Percentiles rank a stretch among this genome's conserved stretches.
Evolutionary conservation across 306 rosid genomes (phyloP).

Genomic region (Cucumis hystrix): DNA sequence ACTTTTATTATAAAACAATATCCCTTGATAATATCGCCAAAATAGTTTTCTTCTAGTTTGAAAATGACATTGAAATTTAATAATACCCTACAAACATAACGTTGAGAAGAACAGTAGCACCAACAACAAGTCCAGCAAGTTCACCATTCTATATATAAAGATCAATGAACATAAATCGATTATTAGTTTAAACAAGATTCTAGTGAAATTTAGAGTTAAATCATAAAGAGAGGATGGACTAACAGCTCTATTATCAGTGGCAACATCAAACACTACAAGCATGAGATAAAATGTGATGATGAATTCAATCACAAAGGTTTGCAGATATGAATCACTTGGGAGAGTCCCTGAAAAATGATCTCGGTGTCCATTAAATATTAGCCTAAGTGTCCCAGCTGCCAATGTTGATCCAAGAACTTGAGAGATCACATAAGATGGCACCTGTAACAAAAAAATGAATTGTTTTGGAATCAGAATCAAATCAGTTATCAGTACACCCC

Average conservation of each 20-base stretch:
- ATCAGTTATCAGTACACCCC: background rate
- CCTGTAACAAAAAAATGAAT: conserved; percentile 21
- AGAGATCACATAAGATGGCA: conserved; percentile 46
- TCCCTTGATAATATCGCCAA: background rate
- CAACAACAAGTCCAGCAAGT: conserved; percentile 78
- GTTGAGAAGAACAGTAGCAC: conserved; percentile 62
- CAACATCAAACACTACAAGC: conserved; percentile 65
- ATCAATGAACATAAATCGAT: background rate
- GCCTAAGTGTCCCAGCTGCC: conserved; percentile 60
- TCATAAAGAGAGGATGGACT: background rate
- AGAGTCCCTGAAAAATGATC: conserved; percentile 47
- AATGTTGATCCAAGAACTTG: conserved; percentile 63
- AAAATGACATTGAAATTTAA: background rate
- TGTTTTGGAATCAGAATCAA: background rate
- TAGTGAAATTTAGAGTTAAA: background rate
- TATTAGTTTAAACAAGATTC: background rate
- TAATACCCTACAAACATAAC: conserved; percentile 74
- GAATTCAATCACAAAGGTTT: conserved; percentile 67
- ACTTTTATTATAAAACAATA: background rate
- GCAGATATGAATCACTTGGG: conserved; percentile 36
- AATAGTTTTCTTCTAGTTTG: background rate
- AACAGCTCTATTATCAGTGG: conserved; percentile 82
- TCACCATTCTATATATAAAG: conserved; percentile 60
- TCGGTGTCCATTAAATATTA: conserved; percentile 31
- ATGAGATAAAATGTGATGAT: conserved; percentile 70